Evolutionary conservation across 495 filamentous ascomycete species (phyloP).

Genomic region (Podospora pseudoanserina): DNA sequence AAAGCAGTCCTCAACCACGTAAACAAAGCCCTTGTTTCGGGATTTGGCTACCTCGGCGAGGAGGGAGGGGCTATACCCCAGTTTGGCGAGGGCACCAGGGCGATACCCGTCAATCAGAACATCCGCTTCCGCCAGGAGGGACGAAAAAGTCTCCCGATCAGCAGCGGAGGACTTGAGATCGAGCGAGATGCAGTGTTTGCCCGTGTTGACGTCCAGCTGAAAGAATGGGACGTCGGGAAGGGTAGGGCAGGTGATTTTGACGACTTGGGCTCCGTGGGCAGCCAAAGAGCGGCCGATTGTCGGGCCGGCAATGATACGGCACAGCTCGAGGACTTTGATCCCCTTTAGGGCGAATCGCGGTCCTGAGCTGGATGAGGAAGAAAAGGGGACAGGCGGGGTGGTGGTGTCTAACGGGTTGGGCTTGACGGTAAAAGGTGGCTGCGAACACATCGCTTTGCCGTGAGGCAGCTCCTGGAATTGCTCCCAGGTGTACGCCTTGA

Average conservation of each 20-base stretch:
- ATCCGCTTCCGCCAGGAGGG: constrained; percentile 56
- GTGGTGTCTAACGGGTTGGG: constrained; percentile 12
- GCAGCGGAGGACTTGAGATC: constrained; percentile 52
- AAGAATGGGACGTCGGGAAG: constrained; percentile 75
- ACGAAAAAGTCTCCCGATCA: constrained; percentile 55
- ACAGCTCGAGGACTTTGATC: constrained; percentile 63
- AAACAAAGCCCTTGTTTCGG: constrained; percentile 60
- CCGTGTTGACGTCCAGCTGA: constrained; percentile 74
- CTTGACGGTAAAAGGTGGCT: constrained; percentile 29
- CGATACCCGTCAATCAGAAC: constrained; percentile 66
- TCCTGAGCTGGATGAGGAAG: constrained; percentile 30
- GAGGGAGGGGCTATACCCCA: constrained; percentile 57
- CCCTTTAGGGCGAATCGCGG: constrained; percentile 48
- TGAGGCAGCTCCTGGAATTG: constrained; percentile 61
- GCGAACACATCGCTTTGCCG: constrained; percentile 37
- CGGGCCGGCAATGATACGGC: constrained; percentile 61
- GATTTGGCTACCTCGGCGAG: constrained; percentile 49
- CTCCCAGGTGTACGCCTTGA: constrained; percentile 60
- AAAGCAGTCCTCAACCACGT: constrained; percentile 72
- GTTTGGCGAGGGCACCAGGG: constrained; percentile 60
- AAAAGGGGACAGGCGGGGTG: constrained; percentile 52
- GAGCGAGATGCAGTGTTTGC: constrained; percentile 54
- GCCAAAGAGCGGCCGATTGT: constrained; percentile 62
- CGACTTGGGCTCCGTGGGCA: constrained; percentile 64
- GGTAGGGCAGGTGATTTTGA: constrained; percentile 66